Base-by-base conservation (phyloP, 1,284 basidiomycete genomes). In the Ceraceosorus bombacis region DNA sequence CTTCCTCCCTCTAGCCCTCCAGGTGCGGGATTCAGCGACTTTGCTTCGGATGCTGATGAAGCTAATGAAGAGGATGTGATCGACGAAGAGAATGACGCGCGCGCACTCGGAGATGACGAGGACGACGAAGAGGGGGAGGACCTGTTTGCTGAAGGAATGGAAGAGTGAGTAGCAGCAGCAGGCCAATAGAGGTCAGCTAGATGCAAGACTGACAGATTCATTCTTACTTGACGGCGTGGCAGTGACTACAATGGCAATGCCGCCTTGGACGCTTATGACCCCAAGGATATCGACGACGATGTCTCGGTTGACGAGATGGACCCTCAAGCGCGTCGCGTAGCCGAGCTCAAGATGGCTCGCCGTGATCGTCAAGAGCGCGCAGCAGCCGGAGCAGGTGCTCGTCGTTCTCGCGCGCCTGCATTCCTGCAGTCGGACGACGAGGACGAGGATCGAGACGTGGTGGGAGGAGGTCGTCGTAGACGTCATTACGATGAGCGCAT, bases 241-340 rank as follows among this genome's bases (percentile, higher is more conserved):
- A 94, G 92, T 60, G 94, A 98, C 74, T 97, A 98, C 79, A 85
- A 86, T 13, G 81, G 82, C 10, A 93, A 97, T 73, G 82, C 85
- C 54, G 81, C 83, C 5, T 84, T 96, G 5, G 95, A 99, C 79
- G 82, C 80, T 41, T 99, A 98, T 80, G 92, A 90, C 5, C 84
- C 84, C 5, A 64, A 69, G 39, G 94, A 85, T 56, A 83, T 99
- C 60, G 86, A 97, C 73, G 94, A 98, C 73, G 85, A 88, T 50
- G 84, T 85, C 17, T 86, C 89, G 6, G 80, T 86, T 54, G 86
- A 85, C 41, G 87, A 85, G 52, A 79, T 95, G 75, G 85, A 88
- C 49, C 83, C 83, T 27, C 85, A 82, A 12, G 85, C 86, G 50
- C 85, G 94, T 67, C 85, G 88, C 50, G 86, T 85, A 1, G 95